phyloP scores from a whole-genome alignment of 176 grass and related monocot genomes.

The Chrysopogon serrulatus region DNA sequence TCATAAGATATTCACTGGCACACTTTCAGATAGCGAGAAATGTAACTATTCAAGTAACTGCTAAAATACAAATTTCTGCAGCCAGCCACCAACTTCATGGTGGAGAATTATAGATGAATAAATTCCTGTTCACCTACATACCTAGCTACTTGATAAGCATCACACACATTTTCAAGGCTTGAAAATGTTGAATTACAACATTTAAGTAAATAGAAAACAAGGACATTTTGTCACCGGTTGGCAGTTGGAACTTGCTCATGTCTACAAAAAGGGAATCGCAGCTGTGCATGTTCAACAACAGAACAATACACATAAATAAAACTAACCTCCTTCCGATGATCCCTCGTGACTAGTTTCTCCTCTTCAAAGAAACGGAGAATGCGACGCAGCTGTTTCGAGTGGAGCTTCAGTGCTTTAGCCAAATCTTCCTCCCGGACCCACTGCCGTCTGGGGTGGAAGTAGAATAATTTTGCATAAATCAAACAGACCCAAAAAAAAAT shows the following conservation, averaged over 20 bases:
- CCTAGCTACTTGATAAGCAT: neutral
- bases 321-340: slow-evolving; percentile 89
- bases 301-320: slow-evolving; percentile 1
- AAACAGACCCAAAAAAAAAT: slow-evolving; percentile 6
- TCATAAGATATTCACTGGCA: neutral
- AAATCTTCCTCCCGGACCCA: slow-evolving; percentile 95
- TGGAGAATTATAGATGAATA: neutral
- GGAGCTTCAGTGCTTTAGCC: slow-evolving; percentile 83
- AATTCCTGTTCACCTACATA: neutral
- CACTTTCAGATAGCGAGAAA: neutral
- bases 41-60: neutral
- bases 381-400: slow-evolving; percentile 74
- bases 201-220: neutral
- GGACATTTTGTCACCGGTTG: too few species aligned
- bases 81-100: neutral
- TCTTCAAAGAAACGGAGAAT: slow-evolving; percentile 92
- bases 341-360: slow-evolving; percentile 77
- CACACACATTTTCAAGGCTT: neutral
- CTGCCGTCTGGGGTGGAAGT: slow-evolving; percentile 47
- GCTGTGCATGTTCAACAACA: neutral
- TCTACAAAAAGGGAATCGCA: neutral
- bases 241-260: too few species aligned
- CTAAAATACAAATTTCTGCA: slow-evolving; percentile 5
- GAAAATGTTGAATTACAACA: neutral
- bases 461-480: neutral